Evolutionary conservation across 2,329 filamentous ascomycete species (phyloP).

Genomic region (Paracoccidioides brasiliensis): DNA sequence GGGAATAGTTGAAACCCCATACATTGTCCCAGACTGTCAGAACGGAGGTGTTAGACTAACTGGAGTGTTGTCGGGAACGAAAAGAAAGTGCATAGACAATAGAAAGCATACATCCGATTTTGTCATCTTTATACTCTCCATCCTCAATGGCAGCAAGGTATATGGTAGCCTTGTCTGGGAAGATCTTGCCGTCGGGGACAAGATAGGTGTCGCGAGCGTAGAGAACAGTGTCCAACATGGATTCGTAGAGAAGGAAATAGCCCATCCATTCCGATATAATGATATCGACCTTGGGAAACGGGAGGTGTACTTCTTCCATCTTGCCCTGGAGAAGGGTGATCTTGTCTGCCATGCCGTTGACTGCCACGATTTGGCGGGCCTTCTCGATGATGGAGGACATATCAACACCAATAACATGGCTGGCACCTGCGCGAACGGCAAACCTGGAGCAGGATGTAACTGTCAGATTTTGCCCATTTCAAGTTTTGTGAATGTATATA

Average conservation of each 20-base stretch:
- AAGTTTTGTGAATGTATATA: slow-evolving; percentile 3
- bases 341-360: slow-evolving; percentile 86
- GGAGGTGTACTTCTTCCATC: slow-evolving; percentile 96
- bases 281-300: slow-evolving; percentile 93
- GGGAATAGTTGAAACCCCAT: slow-evolving; percentile 93
- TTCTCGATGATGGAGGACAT: slow-evolving; percentile 99
- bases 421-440: slow-evolving; percentile 86
- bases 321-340: slow-evolving; percentile 97
- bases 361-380: slow-evolving; percentile 83
- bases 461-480: slow-evolving; percentile 9
- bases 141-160: slow-evolving; percentile 96
- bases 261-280: slow-evolving; percentile 99
- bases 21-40: slow-evolving; percentile 92
- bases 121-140: slow-evolving; percentile 98
- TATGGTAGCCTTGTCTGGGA: slow-evolving; percentile 97
- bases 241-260: slow-evolving; percentile 97
- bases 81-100: background rate
- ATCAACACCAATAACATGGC: slow-evolving; percentile 97
- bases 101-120: slow-evolving; percentile 77
- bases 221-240: slow-evolving; percentile 95
- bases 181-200: slow-evolving; percentile 75
- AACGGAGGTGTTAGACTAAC: slow-evolving; percentile 16
- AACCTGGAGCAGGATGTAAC: slow-evolving; percentile 51
- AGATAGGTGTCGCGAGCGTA: slow-evolving; percentile 93
- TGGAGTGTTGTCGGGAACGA: background rate